Conservation (phyloP, 495 filamentous ascomycete species). For the Cladorrhinum samala region DNA sequence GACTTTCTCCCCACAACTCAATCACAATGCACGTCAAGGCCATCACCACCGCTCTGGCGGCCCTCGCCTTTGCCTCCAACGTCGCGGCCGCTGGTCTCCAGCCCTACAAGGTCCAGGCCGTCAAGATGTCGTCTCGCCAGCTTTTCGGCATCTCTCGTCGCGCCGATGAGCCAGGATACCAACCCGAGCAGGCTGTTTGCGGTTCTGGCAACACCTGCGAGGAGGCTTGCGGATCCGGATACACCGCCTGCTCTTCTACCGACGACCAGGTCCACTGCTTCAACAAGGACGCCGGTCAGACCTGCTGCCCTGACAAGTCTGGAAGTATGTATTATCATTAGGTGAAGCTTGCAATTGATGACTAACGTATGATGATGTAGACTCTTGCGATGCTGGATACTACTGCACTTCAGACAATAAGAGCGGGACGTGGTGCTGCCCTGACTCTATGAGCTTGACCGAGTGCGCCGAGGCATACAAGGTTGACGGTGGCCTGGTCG, state of each 20-base stretch:
- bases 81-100: slow-evolving; percentile 35
- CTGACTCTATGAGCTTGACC: slow-evolving; percentile 33
- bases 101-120: slow-evolving; percentile 35
- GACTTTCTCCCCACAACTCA: slow-evolving; percentile 1
- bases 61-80: slow-evolving; percentile 33
- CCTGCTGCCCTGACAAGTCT: slow-evolving; percentile 38
- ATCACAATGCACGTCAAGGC: slow-evolving; percentile 35
- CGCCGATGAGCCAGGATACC: slow-evolving; percentile 31
- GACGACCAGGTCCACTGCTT: slow-evolving; percentile 40
- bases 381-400: slow-evolving; percentile 42
- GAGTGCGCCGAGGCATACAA: slow-evolving; percentile 38
- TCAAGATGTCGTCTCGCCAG: slow-evolving; percentile 34
- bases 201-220: slow-evolving; percentile 36
- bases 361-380: slow-evolving; percentile 23
- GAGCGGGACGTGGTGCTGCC: slow-evolving; percentile 43
- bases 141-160: slow-evolving; percentile 39
- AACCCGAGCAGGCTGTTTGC: slow-evolving; percentile 36
- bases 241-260: slow-evolving; percentile 33
- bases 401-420: slow-evolving; percentile 39
- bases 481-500: slow-evolving; percentile 33
- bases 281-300: slow-evolving; percentile 35
- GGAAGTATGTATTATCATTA: slow-evolving; percentile 34
- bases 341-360: background rate
- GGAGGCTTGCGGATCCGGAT: slow-evolving; percentile 44
- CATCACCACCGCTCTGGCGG: slow-evolving; percentile 32